Percentiles rank a stretch among this genome's conserved stretches.
Evolutionary conservation across 306 rosid genomes (phyloP).

Genomic region (Trifolium subterraneum): DNA sequence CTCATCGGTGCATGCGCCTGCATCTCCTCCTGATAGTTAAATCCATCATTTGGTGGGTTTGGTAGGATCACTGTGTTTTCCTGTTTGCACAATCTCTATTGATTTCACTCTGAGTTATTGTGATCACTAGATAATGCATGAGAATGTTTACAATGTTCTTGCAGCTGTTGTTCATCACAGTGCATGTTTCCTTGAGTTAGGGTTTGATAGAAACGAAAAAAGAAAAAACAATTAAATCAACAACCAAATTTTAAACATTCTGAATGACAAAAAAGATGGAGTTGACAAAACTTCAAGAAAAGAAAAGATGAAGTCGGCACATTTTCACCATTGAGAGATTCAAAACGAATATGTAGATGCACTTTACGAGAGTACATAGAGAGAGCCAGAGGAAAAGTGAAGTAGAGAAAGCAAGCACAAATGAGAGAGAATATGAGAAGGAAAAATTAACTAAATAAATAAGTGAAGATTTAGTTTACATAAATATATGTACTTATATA

Average conservation of each 20-base stretch:
- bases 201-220: not conserved
- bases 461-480: not conserved
- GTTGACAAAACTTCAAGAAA: not conserved
- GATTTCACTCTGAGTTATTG: not conserved
- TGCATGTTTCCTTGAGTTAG: not conserved
- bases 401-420: not conserved
- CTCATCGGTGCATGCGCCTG: not conserved
- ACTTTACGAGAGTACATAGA: not conserved
- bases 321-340: not conserved
- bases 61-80: not conserved
- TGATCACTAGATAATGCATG: not conserved
- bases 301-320: not conserved
- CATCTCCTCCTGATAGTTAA: not conserved
- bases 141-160: not conserved
- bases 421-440: not conserved
- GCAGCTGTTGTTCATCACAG: not conserved
- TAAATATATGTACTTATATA: no score
- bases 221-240: not conserved
- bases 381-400: not conserved
- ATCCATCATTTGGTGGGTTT: not conserved
- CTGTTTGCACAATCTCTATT: not conserved
- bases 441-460: not conserved
- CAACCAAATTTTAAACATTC: not conserved
- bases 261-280: not conserved
- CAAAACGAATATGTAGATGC: not conserved